Base-by-base conservation (phyloP, 352 stramenopile species). In the Globisporangium echinulatum region DNA sequence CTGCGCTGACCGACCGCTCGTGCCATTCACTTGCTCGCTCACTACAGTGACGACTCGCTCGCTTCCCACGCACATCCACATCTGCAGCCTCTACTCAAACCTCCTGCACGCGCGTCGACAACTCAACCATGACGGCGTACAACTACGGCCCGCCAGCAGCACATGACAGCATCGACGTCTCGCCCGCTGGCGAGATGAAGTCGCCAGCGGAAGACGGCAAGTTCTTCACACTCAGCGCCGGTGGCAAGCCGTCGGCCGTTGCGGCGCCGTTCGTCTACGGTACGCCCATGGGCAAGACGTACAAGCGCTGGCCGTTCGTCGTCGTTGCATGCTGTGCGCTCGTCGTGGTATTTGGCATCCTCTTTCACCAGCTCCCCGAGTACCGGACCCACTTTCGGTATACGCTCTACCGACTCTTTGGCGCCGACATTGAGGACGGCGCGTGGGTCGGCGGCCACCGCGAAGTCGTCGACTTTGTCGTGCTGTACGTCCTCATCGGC, bases 221-320 rank as follows among this genome's bases (percentile, higher is more conserved):
- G 54, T 92, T 92, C 74, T 88, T 92, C 68, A 77, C 79, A 52
- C 71, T 89, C 25, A 91, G 77, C 36, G 65, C 62, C 43, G 69
- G 68, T 50, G 77, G 70, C 19, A 78, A 87, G 59, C 66, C 69
- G 7, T 87, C 79, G 43, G 62, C 61, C 25, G 63, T 88, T 15
- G 78, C 78, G 5, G 85, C 77, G 59, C 79, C 77, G 25, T 88
- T 84, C 40, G 72, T 92, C 44, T 92, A 92, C 69, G 75, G 75
- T 52, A 92, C 83, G 39, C 83, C 83, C 14, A 63, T 90, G 58
- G 66, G 76, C 59, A 92, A 92, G 64, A 88, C 79, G 49, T 90
- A 91, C 73, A 92, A 92, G 71, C 70, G 68, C 54, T 92, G 83
- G 83, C 83, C 83, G 4, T 92, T 89, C 56, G 59, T 79, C 11